These are phyloP conservation scores for Nissolia schottii DNA, from an alignment of 306 rosid genomes.

Conservation along the genomic window DNA sequence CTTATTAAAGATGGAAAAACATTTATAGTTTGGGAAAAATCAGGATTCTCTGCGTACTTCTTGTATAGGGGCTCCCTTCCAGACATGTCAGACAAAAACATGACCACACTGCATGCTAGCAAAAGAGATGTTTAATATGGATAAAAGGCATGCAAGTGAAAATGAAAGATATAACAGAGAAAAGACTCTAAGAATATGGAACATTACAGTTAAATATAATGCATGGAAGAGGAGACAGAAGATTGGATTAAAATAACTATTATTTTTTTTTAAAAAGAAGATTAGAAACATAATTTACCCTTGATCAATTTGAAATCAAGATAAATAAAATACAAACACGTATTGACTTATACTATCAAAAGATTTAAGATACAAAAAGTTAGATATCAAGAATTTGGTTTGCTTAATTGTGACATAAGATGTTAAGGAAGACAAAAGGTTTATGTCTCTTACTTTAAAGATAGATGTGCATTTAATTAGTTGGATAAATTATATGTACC, in stretches of 20 bases:
- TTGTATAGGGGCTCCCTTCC: slow-evolving; percentile 95
- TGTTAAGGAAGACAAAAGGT: not conserved
- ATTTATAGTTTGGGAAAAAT: not conserved
- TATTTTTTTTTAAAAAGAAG: not conserved
- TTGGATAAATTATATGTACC: not conserved
- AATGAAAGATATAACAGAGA: not conserved
- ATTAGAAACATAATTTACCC: slow-evolving; percentile 8
- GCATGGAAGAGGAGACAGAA: slow-evolving; percentile 6
- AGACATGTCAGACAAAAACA: slow-evolving; percentile 98
- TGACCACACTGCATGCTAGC: slow-evolving; percentile 88
- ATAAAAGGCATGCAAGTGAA: slow-evolving; percentile 13
- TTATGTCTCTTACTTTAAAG: not conserved
- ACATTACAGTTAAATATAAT: not conserved
- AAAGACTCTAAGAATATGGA: not conserved
- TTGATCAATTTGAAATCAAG: not conserved
- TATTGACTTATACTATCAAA: not conserved
- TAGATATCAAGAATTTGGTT: not conserved
- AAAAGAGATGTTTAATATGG: slow-evolving; percentile 48
- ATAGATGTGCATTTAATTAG: not conserved
- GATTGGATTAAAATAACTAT: not conserved
- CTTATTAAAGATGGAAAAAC: not conserved
- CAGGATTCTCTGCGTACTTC: slow-evolving; percentile 53
- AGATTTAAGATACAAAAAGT: not conserved
- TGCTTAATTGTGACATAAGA: not conserved
- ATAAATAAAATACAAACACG: not conserved